Evolutionary conservation across 1,284 basidiomycete genomes (phyloP).

Genomic region (Ustilago hordei): DNA sequence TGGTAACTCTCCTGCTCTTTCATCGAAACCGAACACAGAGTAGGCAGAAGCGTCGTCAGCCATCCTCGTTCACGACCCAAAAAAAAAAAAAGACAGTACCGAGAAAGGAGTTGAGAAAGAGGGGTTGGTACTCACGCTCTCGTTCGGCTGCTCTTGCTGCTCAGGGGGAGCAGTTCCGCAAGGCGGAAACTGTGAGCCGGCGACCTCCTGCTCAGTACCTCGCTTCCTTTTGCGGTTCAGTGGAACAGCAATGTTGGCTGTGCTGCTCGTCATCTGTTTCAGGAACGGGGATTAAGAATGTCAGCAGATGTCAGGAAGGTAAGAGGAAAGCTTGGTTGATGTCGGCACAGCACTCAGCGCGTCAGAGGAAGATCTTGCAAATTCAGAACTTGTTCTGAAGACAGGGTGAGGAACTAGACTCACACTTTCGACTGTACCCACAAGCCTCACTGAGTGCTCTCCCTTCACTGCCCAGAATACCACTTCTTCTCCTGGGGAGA

Average conservation of each 20-base stretch:
- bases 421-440: slow-evolving; percentile 37
- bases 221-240: not conserved
- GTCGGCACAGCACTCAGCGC: not conserved
- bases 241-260: slow-evolving; percentile 13
- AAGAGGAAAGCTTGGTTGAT: no score
- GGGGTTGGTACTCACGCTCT: slow-evolving; percentile 1
- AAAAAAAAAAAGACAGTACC: no score
- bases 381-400: no score
- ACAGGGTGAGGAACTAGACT: slow-evolving; percentile 6
- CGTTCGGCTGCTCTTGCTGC: not conserved
- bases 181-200: not conserved
- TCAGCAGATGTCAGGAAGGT: not conserved
- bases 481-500: slow-evolving; percentile 32
- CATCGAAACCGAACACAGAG: not conserved
- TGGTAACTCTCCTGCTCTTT: slow-evolving; percentile 14
- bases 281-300: not conserved
- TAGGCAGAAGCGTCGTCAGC: not conserved
- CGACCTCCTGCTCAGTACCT: not conserved
- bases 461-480: slow-evolving; percentile 46
- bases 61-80: not conserved
- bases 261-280: slow-evolving; percentile 23
- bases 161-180: not conserved
- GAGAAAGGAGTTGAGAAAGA: no score
- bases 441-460: slow-evolving; percentile 30
- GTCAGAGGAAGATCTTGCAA: no score